Percentiles rank a stretch among this genome's conserved stretches.
Conservation (phyloP, 331 rosid species). For the Rhamnella rubrinervis region DNA sequence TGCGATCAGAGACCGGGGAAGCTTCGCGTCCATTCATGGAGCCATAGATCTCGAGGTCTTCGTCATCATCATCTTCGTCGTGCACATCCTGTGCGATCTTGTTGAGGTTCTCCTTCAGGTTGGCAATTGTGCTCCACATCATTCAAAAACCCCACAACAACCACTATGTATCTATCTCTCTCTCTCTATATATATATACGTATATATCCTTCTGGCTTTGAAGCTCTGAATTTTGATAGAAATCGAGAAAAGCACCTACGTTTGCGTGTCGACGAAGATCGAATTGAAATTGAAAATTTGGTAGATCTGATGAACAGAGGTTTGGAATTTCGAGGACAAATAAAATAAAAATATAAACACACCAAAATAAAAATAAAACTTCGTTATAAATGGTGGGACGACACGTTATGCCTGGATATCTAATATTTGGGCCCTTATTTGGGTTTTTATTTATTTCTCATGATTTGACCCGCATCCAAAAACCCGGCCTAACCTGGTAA, state of each 20-base stretch:
- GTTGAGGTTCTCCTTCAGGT: constrained; percentile 81
- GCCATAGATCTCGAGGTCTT: constrained; percentile 41
- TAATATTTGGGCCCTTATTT: not conserved
- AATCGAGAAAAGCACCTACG: not conserved
- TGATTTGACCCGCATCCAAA: too few relatives aligned
- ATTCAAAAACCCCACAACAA: constrained; percentile 24
- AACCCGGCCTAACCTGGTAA: not conserved
- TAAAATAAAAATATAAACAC: not conserved
- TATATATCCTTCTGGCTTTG: not conserved
- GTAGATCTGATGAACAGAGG: constrained; percentile 32
- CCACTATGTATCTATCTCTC: not conserved
- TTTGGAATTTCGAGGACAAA: constrained; percentile 9
- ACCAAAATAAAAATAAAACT: not conserved
- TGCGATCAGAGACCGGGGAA: constrained; percentile 62
- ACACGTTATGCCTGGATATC: constrained; percentile 16
- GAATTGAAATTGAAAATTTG: constrained; percentile 13
- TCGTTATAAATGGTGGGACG: not conserved
- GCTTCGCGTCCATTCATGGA: constrained; percentile 32
- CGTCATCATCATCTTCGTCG: constrained; percentile 54
- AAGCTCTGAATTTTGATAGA: not conserved
- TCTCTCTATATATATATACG: too few relatives aligned
- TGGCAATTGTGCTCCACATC: constrained; percentile 82
- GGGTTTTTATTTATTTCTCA: too few relatives aligned
- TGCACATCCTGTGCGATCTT: constrained; percentile 90
- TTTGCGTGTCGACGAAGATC: not conserved